Evolutionary conservation across 331 rosid species (phyloP).

Genomic region (Rosa hybrid): DNA sequence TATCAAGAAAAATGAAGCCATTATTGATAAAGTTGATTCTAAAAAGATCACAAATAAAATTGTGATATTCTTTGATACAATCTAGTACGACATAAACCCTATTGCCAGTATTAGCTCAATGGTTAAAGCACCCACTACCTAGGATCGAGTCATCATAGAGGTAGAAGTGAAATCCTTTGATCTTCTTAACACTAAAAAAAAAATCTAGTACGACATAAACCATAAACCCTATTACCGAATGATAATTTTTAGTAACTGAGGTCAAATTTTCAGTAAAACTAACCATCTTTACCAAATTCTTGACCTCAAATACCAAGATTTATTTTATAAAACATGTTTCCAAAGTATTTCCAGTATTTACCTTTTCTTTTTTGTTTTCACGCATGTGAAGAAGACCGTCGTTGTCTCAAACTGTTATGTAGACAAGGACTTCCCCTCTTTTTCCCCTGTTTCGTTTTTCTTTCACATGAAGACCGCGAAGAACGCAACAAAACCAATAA

Average conservation of each 20-base stretch:
- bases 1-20: too few species aligned
- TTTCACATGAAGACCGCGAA: conserved; percentile 7
- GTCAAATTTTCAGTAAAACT: background rate
- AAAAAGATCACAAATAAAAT: background rate
- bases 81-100: background rate
- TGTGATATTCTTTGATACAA: background rate
- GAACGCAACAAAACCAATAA: background rate
- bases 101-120: too few species aligned
- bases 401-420: background rate
- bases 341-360: background rate
- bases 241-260: too few species aligned
- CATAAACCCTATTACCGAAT: too few species aligned
- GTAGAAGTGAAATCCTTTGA: too few species aligned
- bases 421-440: conserved; percentile 13
- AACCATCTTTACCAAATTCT: background rate
- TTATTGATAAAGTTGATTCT: too few species aligned
- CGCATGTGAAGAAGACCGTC: background rate
- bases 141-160: too few species aligned
- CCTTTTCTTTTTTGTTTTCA: background rate
- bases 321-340: background rate
- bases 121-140: too few species aligned
- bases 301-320: background rate
- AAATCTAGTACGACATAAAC: background rate
- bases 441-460: conserved; percentile 13
- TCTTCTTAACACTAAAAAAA: too few species aligned